These are phyloP conservation scores for Ramichloridium luteum DNA, from an alignment of 2,329 filamentous ascomycete species.

Conservation along the genomic window DNA sequence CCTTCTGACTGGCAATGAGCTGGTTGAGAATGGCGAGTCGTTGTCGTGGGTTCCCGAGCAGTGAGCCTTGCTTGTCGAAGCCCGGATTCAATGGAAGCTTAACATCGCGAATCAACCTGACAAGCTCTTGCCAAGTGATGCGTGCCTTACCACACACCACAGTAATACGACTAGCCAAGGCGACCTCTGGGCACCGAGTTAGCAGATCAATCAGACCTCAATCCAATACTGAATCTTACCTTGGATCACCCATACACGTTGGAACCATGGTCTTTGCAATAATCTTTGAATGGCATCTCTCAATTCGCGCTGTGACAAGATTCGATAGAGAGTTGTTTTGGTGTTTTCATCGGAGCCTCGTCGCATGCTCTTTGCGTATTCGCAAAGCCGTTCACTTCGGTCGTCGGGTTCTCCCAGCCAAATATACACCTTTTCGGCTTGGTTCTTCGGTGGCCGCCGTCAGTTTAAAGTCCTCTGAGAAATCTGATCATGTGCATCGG, in stretches of 20 bases:
- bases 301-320: conserved; percentile 15
- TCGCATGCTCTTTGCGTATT: conserved; percentile 18
- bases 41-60: conserved; percentile 21
- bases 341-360: conserved; percentile 11
- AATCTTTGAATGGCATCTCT: conserved; percentile 19
- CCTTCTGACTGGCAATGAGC: conserved; percentile 19
- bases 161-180: conserved; percentile 13
- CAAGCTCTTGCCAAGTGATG: conserved; percentile 15
- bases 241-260: conserved; percentile 20
- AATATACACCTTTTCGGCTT: conserved; percentile 16
- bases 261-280: conserved; percentile 20
- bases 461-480: not conserved
- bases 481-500: conserved; percentile 2
- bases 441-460: conserved; percentile 6
- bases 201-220: not conserved
- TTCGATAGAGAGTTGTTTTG: conserved; percentile 10
- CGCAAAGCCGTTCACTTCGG: conserved; percentile 18
- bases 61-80: conserved; percentile 19
- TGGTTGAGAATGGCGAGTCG: conserved; percentile 22
- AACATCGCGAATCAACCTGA: conserved; percentile 17
- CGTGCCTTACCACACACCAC: conserved; percentile 12
- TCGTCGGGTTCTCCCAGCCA: conserved; percentile 20
- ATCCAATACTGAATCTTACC: conserved; percentile 1
- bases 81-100: conserved; percentile 8
- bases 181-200: conserved; percentile 14